Percentiles rank a stretch among this genome's conserved stretches.
Evolutionary conservation across 441 rosid species (phyloP).

Genomic region (Erysimum pusillum): DNA sequence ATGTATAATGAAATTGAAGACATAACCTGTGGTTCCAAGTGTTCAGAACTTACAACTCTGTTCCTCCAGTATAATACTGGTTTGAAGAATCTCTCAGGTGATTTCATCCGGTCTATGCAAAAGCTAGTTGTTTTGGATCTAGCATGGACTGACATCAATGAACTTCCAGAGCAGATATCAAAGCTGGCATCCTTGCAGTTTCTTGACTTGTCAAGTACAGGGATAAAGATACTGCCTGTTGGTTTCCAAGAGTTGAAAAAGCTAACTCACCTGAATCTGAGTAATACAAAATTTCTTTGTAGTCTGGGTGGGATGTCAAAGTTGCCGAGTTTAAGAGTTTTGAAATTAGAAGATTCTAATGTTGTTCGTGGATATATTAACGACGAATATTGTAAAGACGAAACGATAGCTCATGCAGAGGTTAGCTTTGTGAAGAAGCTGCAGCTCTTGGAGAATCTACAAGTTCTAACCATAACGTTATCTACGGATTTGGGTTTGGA

Average conservation of each 20-base stretch:
- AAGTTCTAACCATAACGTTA: background rate
- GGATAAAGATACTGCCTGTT: conserved; percentile 26
- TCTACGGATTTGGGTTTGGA: background rate
- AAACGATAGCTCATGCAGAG: background rate
- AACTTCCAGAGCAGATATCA: conserved; percentile 30
- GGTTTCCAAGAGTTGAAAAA: conserved; percentile 37
- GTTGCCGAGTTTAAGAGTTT: conserved; percentile 25
- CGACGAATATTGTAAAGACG: too few relatives aligned
- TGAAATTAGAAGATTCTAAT: background rate
- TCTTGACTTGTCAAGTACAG: conserved; percentile 35
- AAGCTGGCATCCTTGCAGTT: conserved; percentile 22
- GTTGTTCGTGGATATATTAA: background rate
- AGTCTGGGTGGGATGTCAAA: conserved; percentile 38
- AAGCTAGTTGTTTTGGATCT: conserved; percentile 46
- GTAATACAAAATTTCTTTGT: background rate
- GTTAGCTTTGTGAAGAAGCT: conserved; percentile 2
- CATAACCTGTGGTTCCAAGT: background rate
- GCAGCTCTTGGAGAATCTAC: conserved; percentile 24
- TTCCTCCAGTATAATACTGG: conserved; percentile 15
- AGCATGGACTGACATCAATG: background rate
- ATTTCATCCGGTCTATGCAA: conserved; percentile 42
- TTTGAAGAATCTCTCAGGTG: background rate
- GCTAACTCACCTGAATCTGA: conserved; percentile 41
- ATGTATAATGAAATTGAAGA: conserved; percentile 39
- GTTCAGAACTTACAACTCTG: conserved; percentile 43